Evolutionary conservation across 2,329 filamentous ascomycete genomes (phyloP).

Genomic region (Fonsecaea multimorphosa): DNA sequence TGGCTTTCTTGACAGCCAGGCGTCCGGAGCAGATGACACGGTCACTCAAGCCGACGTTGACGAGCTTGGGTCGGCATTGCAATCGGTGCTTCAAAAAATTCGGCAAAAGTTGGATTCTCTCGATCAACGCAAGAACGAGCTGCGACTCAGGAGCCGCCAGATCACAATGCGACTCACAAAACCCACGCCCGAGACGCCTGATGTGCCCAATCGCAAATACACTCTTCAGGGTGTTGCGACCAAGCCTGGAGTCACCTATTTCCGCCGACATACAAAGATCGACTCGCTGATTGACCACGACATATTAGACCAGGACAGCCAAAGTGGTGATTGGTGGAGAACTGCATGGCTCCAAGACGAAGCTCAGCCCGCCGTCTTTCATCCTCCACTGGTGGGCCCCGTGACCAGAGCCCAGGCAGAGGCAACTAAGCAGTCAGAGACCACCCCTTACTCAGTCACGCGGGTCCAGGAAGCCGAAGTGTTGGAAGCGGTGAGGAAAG

Average conservation of each 20-base stretch:
- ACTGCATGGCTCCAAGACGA: slow-evolving; percentile 43
- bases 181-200: slow-evolving; percentile 48
- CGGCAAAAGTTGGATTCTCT: slow-evolving; percentile 51
- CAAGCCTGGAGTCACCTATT: slow-evolving; percentile 62
- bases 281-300: slow-evolving; percentile 44
- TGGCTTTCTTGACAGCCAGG: slow-evolving; percentile 18
- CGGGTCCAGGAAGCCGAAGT: slow-evolving; percentile 61
- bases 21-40: slow-evolving; percentile 16
- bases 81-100: slow-evolving; percentile 47
- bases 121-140: slow-evolving; percentile 48
- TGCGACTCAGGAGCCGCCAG: slow-evolving; percentile 49
- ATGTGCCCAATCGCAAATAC: slow-evolving; percentile 55
- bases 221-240: slow-evolving; percentile 65
- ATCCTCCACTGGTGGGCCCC: slow-evolving; percentile 27
- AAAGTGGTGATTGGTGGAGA: slow-evolving; percentile 62
- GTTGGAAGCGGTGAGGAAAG: slow-evolving; percentile 59
- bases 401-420: slow-evolving; percentile 31
- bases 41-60: slow-evolving; percentile 29
- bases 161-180: slow-evolving; percentile 57
- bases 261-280: slow-evolving; percentile 51
- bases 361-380: not conserved
- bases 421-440: slow-evolving; percentile 27
- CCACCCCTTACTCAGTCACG: slow-evolving; percentile 47
- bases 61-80: slow-evolving; percentile 46
- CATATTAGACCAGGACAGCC: slow-evolving; percentile 39